These are phyloP conservation scores for Penicillium glabrum DNA, from an alignment of 2,329 filamentous ascomycete species.

Conservation along the genomic window DNA sequence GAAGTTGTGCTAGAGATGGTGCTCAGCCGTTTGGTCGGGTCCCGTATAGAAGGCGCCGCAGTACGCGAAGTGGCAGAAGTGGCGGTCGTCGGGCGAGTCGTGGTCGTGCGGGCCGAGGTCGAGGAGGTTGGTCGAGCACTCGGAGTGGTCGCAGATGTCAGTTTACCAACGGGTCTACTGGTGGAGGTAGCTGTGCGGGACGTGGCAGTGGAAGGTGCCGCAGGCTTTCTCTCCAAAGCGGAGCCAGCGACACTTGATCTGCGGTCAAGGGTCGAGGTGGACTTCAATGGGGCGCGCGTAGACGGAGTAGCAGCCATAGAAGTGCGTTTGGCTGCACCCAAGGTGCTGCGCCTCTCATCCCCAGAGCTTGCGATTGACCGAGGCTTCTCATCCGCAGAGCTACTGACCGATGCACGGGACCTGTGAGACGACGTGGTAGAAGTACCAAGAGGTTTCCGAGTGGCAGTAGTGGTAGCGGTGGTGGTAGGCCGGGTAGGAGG, in stretches of 20 bases:
- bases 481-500: constrained; percentile 43
- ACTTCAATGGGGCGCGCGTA: constrained; percentile 35
- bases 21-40: constrained; percentile 39
- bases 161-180: constrained; percentile 22
- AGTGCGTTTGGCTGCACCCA: constrained; percentile 45
- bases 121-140: constrained; percentile 27
- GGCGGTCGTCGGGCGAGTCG: constrained; percentile 22
- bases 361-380: constrained; percentile 44
- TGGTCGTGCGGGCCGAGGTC: constrained; percentile 10
- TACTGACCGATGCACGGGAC: constrained; percentile 44
- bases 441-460: constrained; percentile 38
- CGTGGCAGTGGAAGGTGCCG: constrained; percentile 16
- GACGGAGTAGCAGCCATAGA: constrained; percentile 42
- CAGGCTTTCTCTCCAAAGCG: constrained; percentile 32
- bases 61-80: constrained; percentile 22
- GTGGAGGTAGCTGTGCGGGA: constrained; percentile 25
- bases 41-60: constrained; percentile 23
- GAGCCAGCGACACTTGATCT: constrained; percentile 40
- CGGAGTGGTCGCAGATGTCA: constrained; percentile 25
- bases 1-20: constrained; percentile 30
- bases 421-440: constrained; percentile 40
- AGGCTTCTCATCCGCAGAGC: constrained; percentile 45
- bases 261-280: constrained; percentile 37
- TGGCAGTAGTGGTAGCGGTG: constrained; percentile 25
- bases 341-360: constrained; percentile 46